Evolutionary conservation across 305 asterid genomes (phyloP), one percentile per base, ranked within the genome.

Genomic region (Euphrasia arctica): DNA sequence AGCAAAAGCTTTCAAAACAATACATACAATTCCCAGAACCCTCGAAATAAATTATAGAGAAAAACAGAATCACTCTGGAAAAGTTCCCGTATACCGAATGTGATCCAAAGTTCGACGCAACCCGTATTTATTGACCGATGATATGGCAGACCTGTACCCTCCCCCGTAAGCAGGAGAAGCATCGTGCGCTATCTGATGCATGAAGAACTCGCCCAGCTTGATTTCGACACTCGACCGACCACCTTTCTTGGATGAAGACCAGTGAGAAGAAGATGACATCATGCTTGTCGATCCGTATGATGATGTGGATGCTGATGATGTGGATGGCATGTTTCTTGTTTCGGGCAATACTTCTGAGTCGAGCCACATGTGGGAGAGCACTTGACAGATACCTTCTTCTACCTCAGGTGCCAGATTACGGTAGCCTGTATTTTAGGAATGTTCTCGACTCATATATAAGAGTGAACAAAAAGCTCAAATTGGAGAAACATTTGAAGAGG

Each of bases 381-480:
- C 96, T 78, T 89, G 98, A 63, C 98, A 91, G 69, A 91, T 91
- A 12, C 98, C 98, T 82, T 91, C 98, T 65, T 91, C 98, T 34
- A 91, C 87, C 72, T 83, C 93, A 0, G 96, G 93, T 70, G 77
- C 77, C 28, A 91, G 86, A 70, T 84, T 85, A 1, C 89, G 78
- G 54, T 70, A 91, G 52, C 84, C 98, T 91, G 85, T 72, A 57
- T 29, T 47, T 54, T 42, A 54, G 27, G 34, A 31, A 31, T 31
- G 34, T 31, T 18, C 34, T 31, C 5, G 34, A 31, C 34, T 36
- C 6, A 6, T 36, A 36, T 18, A 18, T 18, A 18, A 36, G 42
- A 36, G 42, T 6, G 42, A 36, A 36, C 42, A 36, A 18, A 18
- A 18, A 18, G 22, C 22, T 18, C 22, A 18, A 18, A 18, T 18